Evolutionary conservation across 768 basidiomycete genomes (phyloP).

Genomic region (Lentinula sp.): DNA sequence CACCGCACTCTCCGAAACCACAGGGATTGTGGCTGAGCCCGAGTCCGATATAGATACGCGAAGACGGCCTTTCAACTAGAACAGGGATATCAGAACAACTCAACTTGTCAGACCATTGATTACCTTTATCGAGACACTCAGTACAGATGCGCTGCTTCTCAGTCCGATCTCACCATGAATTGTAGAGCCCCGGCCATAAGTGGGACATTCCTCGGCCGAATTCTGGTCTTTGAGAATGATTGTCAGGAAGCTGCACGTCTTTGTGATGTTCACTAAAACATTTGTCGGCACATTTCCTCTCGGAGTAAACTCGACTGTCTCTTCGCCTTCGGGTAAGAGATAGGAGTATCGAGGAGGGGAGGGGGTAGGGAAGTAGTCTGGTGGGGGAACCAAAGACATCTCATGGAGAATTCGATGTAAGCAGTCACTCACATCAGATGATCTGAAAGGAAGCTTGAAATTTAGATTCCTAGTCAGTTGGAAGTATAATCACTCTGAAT

Average conservation of each 20-base stretch:
- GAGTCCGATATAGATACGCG: constrained; percentile 28
- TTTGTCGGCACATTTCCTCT: constrained; percentile 17
- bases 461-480: neutral
- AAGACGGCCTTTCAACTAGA: constrained; percentile 30
- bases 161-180: constrained; percentile 31
- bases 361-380: constrained; percentile 11
- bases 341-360: constrained; percentile 26
- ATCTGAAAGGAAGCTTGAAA: neutral
- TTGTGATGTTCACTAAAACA: constrained; percentile 20
- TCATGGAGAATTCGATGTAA: neutral
- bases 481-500: neutral
- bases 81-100: neutral
- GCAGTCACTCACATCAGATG: neutral
- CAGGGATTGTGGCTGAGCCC: constrained; percentile 20
- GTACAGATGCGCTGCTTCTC: constrained; percentile 21
- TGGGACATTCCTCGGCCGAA: constrained; percentile 20
- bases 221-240: constrained; percentile 33
- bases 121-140: constrained; percentile 32
- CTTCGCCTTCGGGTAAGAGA: constrained; percentile 23
- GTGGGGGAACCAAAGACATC: constrained; percentile 1
- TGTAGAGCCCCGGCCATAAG: constrained; percentile 28
- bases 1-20: constrained; percentile 22
- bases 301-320: constrained; percentile 31
- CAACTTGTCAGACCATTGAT: neutral
- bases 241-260: constrained; percentile 26